A percentile compares a stretch with the other conserved stretches of the same genome.
These are phyloP conservation scores for Colletotrichum sidae DNA, from an alignment of 2,329 filamentous ascomycete species.

Conservation along the genomic window DNA sequence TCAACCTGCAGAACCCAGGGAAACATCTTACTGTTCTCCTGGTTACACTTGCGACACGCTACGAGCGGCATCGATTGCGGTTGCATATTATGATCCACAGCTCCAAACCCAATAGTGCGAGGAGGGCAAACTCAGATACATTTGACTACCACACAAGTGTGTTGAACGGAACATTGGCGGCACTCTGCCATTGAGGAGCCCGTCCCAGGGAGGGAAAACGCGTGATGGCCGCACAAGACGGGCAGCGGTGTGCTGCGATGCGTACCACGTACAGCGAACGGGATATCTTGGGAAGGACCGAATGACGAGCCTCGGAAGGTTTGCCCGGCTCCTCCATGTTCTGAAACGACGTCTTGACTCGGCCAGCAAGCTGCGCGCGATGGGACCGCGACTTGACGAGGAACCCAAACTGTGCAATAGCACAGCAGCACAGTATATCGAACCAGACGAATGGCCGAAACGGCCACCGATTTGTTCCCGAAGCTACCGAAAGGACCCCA, in stretches of 20 bases:
- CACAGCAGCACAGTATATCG: background rate
- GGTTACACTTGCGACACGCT: no score
- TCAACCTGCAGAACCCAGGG: conserved; percentile 4
- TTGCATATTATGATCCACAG: conserved; percentile 1
- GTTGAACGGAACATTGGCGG: background rate
- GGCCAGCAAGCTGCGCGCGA: background rate
- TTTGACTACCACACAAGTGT: background rate
- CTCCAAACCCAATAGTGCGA: conserved; percentile 7
- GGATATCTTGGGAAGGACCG: conserved; percentile 16
- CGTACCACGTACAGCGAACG: background rate
- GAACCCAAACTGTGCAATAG: no score
- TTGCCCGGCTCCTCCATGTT: conserved; percentile 2
- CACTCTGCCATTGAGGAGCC: background rate
- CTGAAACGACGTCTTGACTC: conserved; percentile 36
- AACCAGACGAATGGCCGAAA: conserved; percentile 14
- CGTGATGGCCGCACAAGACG: background rate
- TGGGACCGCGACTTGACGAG: background rate
- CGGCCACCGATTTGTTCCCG: conserved; percentile 31
- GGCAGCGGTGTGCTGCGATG: background rate
- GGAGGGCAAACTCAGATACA: conserved; percentile 7
- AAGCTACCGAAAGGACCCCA: conserved; percentile 19
- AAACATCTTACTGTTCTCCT: no score
- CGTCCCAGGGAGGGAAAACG: background rate
- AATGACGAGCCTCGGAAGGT: background rate
- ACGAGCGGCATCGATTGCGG: no score